A percentile compares a stretch with the other conserved stretches of the same genome.
Evolutionary conservation across 371 early-diverging fungal genomes (phyloP).

Genomic region (Dichotomocladium elegans): DNA sequence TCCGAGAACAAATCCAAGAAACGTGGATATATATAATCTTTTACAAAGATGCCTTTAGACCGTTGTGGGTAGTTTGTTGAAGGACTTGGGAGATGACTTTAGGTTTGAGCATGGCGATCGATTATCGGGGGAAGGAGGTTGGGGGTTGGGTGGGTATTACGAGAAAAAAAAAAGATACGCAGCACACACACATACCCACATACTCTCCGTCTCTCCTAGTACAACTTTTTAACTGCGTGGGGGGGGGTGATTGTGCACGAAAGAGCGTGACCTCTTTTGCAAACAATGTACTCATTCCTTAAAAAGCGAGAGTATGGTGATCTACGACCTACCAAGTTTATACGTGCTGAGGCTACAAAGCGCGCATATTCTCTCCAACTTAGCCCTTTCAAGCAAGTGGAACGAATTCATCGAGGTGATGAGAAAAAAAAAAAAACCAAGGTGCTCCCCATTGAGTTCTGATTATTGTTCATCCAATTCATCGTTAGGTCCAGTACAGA

Average conservation of each 20-base stretch:
- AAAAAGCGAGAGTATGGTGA: constrained; percentile 33
- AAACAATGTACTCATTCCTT: constrained; percentile 37
- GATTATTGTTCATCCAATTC: background rate
- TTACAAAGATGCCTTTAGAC: constrained; percentile 11
- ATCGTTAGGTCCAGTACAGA: constrained; percentile 49
- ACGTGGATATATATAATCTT: background rate
- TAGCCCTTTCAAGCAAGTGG: constrained; percentile 32
- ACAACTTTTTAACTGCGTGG: too few species aligned
- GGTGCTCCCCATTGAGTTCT: background rate
- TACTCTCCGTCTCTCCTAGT: too few species aligned
- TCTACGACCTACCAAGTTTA: constrained; percentile 22
- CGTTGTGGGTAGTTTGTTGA: constrained; percentile 12
- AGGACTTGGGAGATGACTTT: constrained; percentile 20
- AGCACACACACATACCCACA: too few species aligned
- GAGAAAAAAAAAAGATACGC: too few species aligned
- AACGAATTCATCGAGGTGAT: constrained; percentile 33
- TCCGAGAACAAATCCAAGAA: background rate
- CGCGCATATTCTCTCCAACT: constrained; percentile 30
- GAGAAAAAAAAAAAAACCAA: background rate
- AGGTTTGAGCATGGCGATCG: constrained; percentile 12
- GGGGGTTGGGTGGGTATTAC: too few species aligned
- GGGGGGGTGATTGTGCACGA: too few species aligned
- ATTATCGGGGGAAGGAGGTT: too few species aligned
- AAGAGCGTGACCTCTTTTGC: background rate
- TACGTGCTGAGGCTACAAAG: constrained; percentile 36